Conservation (phyloP, 2,329 filamentous ascomycete species). For the Diaporthe sp. region DNA sequence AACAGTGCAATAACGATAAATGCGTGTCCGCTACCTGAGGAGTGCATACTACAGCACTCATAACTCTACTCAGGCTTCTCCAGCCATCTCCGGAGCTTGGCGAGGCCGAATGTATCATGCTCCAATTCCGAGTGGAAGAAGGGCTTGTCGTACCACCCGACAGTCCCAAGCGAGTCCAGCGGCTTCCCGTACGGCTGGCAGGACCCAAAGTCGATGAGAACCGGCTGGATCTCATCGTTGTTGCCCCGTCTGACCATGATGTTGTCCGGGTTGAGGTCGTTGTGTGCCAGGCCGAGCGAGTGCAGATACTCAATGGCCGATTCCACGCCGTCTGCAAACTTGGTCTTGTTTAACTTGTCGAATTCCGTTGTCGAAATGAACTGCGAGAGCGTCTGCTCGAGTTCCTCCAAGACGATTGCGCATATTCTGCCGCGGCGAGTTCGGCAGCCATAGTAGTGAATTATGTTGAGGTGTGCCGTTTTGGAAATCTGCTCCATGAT, state of each 20-base stretch:
- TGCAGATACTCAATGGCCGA: conserved; percentile 29
- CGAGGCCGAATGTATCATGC: neutral
- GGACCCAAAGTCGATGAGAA: conserved; percentile 30
- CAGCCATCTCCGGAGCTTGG: neutral
- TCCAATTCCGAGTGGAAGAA: neutral
- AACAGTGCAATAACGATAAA: neutral
- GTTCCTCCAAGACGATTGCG: conserved; percentile 33
- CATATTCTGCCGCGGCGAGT: conserved; percentile 26
- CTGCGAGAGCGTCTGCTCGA: conserved; percentile 1
- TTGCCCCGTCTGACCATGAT: conserved; percentile 8
- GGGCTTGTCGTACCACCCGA: conserved; percentile 27
- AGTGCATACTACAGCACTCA: neutral
- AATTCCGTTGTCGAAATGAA: neutral
- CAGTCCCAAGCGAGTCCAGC: conserved; percentile 12
- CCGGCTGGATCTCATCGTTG: neutral
- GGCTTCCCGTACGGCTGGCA: neutral
- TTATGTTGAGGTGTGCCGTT: conserved; percentile 33
- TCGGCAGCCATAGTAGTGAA: conserved; percentile 40
- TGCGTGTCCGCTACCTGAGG: neutral
- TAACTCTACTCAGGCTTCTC: neutral
- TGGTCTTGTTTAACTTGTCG: neutral
- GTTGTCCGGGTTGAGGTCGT: conserved; percentile 32
- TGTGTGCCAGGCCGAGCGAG: conserved; percentile 17
- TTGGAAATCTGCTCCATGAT: conserved; percentile 39
- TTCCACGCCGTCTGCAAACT: conserved; percentile 20